A percentile compares a stretch with the other conserved stretches of the same genome.
These are phyloP conservation scores for Fusarium redolens DNA, from an alignment of 2,329 filamentous ascomycete genomes.

Conservation along the genomic window DNA sequence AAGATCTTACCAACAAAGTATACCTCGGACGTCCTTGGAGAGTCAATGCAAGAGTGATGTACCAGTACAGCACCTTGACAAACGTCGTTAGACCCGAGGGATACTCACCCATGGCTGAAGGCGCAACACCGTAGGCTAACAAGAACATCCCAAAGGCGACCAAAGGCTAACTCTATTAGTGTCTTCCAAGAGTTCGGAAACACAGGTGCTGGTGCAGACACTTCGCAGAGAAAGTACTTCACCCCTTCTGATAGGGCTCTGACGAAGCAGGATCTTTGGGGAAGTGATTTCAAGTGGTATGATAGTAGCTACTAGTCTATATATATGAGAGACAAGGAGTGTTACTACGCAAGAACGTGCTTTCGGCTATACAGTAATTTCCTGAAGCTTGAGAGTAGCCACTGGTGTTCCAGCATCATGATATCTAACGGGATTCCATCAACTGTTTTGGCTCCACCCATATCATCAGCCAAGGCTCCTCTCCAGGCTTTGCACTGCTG, in stretches of 20 bases:
- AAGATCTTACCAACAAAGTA: accelerated
- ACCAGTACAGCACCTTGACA: background rate
- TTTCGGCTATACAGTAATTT: accelerated
- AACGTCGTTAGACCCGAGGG: background rate
- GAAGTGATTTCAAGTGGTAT: background rate
- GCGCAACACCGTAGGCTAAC: background rate
- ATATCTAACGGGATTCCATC: background rate
- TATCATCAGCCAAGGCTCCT: background rate
- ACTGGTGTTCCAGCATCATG: accelerated
- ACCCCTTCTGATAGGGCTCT: background rate
- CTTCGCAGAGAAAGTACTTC: background rate
- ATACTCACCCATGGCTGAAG: background rate
- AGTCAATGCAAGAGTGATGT: background rate
- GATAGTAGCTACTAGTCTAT: background rate
- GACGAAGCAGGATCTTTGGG: background rate
- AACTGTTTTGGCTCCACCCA: background rate
- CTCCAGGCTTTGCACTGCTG: background rate
- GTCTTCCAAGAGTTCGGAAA: background rate
- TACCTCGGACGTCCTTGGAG: background rate
- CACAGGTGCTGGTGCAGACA: background rate
- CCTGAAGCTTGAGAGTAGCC: accelerated
- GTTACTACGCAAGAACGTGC: accelerated
- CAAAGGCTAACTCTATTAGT: background rate
- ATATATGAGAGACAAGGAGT: background rate
- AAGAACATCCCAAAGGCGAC: background rate